These are phyloP conservation scores for Saturnispora galanensis DNA, from an alignment of 805 yeast genomes.

Conservation along the genomic window DNA sequence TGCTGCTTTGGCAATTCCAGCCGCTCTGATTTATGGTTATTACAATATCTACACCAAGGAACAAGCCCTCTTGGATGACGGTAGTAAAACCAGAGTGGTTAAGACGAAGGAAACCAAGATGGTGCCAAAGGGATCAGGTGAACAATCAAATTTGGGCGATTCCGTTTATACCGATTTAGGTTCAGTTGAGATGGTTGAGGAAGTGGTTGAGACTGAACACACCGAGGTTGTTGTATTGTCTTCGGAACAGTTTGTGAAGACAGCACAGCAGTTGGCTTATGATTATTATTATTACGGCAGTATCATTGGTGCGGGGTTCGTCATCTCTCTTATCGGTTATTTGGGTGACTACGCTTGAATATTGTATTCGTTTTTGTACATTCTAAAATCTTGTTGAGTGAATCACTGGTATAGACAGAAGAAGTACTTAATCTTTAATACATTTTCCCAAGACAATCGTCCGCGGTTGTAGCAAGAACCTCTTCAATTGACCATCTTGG, in stretches of 20 bases:
- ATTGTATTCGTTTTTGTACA: background rate
- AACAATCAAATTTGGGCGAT: slow-evolving; percentile 35
- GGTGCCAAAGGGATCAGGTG: slow-evolving; percentile 14
- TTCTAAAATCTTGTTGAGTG: background rate
- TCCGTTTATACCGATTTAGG: slow-evolving; percentile 38
- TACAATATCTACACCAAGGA: slow-evolving; percentile 22
- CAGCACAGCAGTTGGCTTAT: slow-evolving; percentile 26
- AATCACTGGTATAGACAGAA: background rate
- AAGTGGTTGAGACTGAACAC: slow-evolving; percentile 28
- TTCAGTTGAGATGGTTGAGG: slow-evolving; percentile 20
- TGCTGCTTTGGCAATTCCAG: slow-evolving; percentile 45
- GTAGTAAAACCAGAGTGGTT: slow-evolving; percentile 8
- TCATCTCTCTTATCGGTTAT: slow-evolving; percentile 44
- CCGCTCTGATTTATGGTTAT: slow-evolving; percentile 27
- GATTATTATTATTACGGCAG: slow-evolving; percentile 33
- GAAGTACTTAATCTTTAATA: slow-evolving; percentile 10
- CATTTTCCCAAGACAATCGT: slow-evolving; percentile 36
- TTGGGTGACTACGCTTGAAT: slow-evolving; percentile 35
- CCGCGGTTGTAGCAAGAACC: slow-evolving; percentile 61
- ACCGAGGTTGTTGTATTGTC: slow-evolving; percentile 26
- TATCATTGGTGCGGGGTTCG: slow-evolving; percentile 36
- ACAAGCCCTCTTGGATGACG: slow-evolving; percentile 11
- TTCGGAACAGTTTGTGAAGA: slow-evolving; percentile 28
- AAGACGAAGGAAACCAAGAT: slow-evolving; percentile 17
- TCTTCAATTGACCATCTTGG: slow-evolving; percentile 78